Conservation (phyloP, 345 rosid species). For the Passiflora organensis region DNA sequence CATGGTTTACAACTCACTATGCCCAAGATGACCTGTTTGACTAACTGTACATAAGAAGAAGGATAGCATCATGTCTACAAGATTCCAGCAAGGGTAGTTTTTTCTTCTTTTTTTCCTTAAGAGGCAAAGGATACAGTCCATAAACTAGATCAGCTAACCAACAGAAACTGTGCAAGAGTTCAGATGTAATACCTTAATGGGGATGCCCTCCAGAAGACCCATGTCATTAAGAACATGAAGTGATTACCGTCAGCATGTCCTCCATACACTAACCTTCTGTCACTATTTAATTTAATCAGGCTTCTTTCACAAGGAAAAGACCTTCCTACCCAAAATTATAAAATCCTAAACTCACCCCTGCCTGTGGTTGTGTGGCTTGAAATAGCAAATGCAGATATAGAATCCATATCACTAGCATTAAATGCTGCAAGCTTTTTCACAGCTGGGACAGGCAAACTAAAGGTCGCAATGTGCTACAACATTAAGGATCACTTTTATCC, state of each 20-base stretch:
- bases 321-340: conserved; percentile 84
- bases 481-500: conserved; percentile 20
- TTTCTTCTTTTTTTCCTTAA: no score
- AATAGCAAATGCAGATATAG: conserved; percentile 60
- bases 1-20: no score
- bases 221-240: conserved; percentile 44
- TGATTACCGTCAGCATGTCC: conserved; percentile 55
- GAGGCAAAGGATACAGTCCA: no score
- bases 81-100: no score
- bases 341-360: conserved; percentile 39
- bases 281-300: conserved; percentile 39
- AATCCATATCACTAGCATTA: conserved; percentile 40
- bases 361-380: conserved; percentile 36
- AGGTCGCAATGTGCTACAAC: conserved; percentile 27
- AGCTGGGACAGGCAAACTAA: conserved; percentile 57
- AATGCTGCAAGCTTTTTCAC: conserved; percentile 52
- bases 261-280: conserved; percentile 25
- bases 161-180: not conserved
- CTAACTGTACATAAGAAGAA: not conserved
- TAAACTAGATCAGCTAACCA: no score
- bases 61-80: no score
- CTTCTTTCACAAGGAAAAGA: conserved; percentile 40
- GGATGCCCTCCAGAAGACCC: conserved; percentile 60
- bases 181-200: conserved; percentile 48
- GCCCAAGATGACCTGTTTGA: no score